phyloP scores from a whole-genome alignment of 2,329 filamentous ascomycete species.

The Sarocladiaceae sp. region DNA sequence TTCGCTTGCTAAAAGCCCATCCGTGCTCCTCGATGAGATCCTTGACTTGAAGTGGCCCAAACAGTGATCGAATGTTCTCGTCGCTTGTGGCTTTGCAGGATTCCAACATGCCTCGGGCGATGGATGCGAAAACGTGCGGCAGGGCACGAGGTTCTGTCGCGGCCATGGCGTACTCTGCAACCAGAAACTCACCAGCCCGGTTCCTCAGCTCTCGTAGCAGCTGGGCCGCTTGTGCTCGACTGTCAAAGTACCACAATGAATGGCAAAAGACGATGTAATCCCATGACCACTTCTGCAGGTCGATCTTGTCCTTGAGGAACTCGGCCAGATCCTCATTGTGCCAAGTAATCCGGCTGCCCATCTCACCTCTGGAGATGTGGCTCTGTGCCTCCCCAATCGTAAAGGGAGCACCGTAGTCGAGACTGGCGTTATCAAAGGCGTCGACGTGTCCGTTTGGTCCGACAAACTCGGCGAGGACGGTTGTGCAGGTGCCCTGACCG shows the following conservation, averaged over 20 bases:
- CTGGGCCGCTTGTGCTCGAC: constrained; percentile 20
- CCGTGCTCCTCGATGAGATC: not conserved
- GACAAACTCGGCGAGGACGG: constrained; percentile 42
- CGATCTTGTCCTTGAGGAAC: constrained; percentile 23
- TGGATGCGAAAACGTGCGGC: constrained; percentile 46
- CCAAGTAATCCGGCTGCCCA: constrained; percentile 39
- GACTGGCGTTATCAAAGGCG: constrained; percentile 45
- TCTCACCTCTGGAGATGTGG: constrained; percentile 30
- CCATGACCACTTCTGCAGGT: constrained; percentile 24
- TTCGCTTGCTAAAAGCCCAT: not conserved
- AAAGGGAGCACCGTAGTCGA: constrained; percentile 43
- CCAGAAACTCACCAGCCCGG: constrained; percentile 15
- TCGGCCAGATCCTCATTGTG: constrained; percentile 28
- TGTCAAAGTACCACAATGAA: constrained; percentile 48
- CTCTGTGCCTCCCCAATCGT: constrained; percentile 43
- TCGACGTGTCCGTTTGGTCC: constrained; percentile 37
- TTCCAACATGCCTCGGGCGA: constrained; percentile 38
- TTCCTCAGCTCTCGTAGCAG: constrained; percentile 18
- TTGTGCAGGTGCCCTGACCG: constrained; percentile 52
- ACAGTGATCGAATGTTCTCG: constrained; percentile 38
- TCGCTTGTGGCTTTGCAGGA: constrained; percentile 27
- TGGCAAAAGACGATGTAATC: constrained; percentile 43
- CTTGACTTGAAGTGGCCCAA: not conserved
- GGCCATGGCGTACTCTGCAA: constrained; percentile 23
- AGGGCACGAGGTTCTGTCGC: constrained; percentile 30